These are phyloP conservation scores for Aristolochia fimbriata DNA, from an alignment of 164 flowering plant species.

Conservation along the genomic window DNA sequence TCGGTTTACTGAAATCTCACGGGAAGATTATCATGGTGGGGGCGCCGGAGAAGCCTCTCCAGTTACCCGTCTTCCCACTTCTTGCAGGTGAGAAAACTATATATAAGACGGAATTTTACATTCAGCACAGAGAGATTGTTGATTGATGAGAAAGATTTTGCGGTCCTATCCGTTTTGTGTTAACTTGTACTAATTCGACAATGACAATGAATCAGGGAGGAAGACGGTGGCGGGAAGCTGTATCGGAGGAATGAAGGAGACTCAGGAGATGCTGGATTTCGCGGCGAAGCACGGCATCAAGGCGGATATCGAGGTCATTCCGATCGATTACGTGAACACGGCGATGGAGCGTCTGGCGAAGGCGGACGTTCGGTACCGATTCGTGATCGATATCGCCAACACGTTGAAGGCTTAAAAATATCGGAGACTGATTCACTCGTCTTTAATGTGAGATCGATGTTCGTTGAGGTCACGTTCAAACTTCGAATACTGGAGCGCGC, in stretches of 20 bases:
- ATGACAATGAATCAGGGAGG: conserved; percentile 22
- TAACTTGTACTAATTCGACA: no score
- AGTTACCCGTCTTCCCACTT: conserved; percentile 31
- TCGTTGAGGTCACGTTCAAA: no score
- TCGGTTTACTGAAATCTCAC: conserved; percentile 31
- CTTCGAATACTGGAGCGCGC: no score
- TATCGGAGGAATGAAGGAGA: conserved; percentile 33
- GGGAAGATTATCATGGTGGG: conserved; percentile 59
- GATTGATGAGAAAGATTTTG: no score
- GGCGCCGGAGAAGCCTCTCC: conserved; percentile 36
- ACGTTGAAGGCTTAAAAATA: conserved; percentile 15
- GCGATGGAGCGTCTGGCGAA: conserved; percentile 39
- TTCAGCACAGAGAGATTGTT: no score
- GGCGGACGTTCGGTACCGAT: conserved; percentile 28
- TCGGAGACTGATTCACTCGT: no score
- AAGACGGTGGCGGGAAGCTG: conserved; percentile 25
- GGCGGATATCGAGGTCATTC: conserved; percentile 30
- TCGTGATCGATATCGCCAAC: conserved; percentile 33
- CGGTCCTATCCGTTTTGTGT: no score
- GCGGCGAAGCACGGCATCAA: conserved; percentile 27
- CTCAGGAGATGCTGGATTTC: conserved; percentile 36
- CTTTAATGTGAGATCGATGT: no score
- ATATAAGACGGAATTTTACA: no score
- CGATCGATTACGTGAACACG: conserved; percentile 36
- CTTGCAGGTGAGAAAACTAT: conserved; percentile 25